Evolutionary conservation across 441 rosid species (phyloP), one percentile per base, ranked within the genome.

Genomic region (Gossypium trilobum): DNA sequence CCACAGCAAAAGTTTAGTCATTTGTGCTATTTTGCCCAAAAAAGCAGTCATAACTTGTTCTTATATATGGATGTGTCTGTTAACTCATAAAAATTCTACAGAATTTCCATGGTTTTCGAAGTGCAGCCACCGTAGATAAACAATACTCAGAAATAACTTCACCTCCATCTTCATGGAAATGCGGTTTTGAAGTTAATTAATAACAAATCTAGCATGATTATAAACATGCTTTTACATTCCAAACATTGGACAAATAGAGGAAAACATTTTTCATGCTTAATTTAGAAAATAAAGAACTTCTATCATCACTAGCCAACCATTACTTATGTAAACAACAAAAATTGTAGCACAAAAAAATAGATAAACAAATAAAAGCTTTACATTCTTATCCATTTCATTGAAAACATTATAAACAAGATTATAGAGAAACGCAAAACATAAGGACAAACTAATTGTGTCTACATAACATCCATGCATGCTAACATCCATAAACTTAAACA

Each of bases 1-100:
- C 48, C 10, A 78, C 14, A 74, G 46, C 6, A 78, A 51, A 70
- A 50, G 75, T 56, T 70, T 52, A 74, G 73, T 76, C 76, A 74
- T 63, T 74, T 31, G 14, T 7, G 46, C 48, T 33, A 23, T 20
- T 42, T 68, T 1, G 0, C 20, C 20, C 33, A 29, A 29, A 29
- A 29, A 29, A 29, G 33, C 33, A 29, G 33, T 29, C 6, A 29
- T 29, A 29, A 5, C 33, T 29, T 29, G 33, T 29, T 29, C 33
- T 29, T 29, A 29, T 29, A 29, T 4, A 29, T 29, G 33, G 33
- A 29, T 29, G 33, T 29, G 33, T 29, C 1, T 29, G 33, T 29
- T 5, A 29, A 29, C 33, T 29, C 33, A 4, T 29, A 29, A 20
- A 58, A 14, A 0, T 20, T 62, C 27, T 33, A 9, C 29, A 64